Evolutionary conservation across 257 asterid species (phyloP).

Genomic region (Perilla frutescens): DNA sequence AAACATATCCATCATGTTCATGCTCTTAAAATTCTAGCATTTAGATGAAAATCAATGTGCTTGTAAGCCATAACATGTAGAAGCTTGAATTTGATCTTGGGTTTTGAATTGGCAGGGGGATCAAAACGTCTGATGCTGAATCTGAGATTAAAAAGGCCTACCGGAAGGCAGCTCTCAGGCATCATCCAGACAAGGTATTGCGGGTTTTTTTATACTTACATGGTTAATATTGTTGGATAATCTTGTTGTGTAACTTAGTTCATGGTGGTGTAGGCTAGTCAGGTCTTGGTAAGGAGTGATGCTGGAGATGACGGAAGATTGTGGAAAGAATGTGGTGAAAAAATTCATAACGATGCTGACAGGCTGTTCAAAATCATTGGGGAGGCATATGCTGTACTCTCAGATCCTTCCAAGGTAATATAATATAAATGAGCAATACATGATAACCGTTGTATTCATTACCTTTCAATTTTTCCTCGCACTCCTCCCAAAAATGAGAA

Average conservation of each 20-base stretch:
- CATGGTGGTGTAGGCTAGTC: constrained; percentile 71
- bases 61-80: constrained; percentile 3
- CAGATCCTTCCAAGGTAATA: constrained; percentile 80
- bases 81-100: constrained; percentile 25
- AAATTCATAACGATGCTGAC: constrained; percentile 86
- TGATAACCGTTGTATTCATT: too few species aligned
- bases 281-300: constrained; percentile 72
- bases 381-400: constrained; percentile 92
- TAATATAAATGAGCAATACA: neutral
- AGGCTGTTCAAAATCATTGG: constrained; percentile 89
- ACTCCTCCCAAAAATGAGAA: neutral
- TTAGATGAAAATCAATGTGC: neutral
- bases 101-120: constrained; percentile 63
- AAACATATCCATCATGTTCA: neutral
- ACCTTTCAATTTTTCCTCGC: neutral
- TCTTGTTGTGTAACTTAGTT: constrained; percentile 25
- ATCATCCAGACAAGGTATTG: constrained; percentile 96
- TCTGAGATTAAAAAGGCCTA: constrained; percentile 94
- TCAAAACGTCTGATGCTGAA: constrained; percentile 82
- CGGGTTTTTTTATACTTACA: constrained; percentile 18
- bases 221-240: constrained; percentile 22
- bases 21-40: neutral
- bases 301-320: constrained; percentile 67
- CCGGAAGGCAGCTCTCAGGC: constrained; percentile 93
- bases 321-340: constrained; percentile 79